A percentile compares a stretch with the other conserved stretches of the same genome.
phyloP scores from a whole-genome alignment of 352 stramenopile species.

The Phytophthora aleatoria region DNA sequence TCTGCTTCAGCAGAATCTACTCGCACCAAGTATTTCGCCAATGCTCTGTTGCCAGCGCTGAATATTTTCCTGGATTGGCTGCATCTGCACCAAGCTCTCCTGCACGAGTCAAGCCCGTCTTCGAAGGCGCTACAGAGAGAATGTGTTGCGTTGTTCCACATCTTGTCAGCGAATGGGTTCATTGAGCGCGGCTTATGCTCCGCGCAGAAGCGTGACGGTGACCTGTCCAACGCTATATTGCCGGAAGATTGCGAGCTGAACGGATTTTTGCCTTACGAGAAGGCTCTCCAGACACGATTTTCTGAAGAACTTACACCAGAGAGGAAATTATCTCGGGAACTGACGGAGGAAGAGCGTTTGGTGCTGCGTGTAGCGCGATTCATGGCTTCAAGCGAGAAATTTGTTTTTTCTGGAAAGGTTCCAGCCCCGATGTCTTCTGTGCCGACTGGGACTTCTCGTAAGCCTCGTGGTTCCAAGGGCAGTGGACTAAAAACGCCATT shows the following conservation, averaged over 20 bases:
- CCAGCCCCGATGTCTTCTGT: neutral
- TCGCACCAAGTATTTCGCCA: slow-evolving; percentile 33
- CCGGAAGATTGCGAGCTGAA: slow-evolving; percentile 49
- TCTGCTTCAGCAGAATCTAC: slow-evolving; percentile 25
- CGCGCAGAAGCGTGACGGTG: slow-evolving; percentile 16
- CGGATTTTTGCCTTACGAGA: slow-evolving; percentile 44
- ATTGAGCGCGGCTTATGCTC: slow-evolving; percentile 26
- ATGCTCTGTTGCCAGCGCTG: slow-evolving; percentile 44
- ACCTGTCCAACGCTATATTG: slow-evolving; percentile 21
- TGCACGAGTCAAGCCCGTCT: slow-evolving; percentile 10
- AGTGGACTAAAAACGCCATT: neutral
- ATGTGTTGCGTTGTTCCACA: slow-evolving; percentile 26
- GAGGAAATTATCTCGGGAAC: neutral
- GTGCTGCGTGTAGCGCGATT: slow-evolving; percentile 23
- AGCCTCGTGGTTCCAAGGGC: neutral
- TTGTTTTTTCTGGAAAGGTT: slow-evolving; percentile 15
- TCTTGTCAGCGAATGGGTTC: slow-evolving; percentile 28
- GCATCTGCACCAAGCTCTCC: slow-evolving; percentile 27
- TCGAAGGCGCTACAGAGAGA: slow-evolving; percentile 10
- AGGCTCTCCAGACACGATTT: slow-evolving; percentile 8
- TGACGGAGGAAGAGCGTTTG: slow-evolving; percentile 29
- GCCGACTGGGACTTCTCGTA: neutral
- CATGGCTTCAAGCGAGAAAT: slow-evolving; percentile 36
- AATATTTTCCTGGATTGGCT: slow-evolving; percentile 54
- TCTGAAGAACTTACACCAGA: slow-evolving; percentile 7